Conservation (phyloP, 1,139 yeast genomes). For the Taphrina confusa region DNA sequence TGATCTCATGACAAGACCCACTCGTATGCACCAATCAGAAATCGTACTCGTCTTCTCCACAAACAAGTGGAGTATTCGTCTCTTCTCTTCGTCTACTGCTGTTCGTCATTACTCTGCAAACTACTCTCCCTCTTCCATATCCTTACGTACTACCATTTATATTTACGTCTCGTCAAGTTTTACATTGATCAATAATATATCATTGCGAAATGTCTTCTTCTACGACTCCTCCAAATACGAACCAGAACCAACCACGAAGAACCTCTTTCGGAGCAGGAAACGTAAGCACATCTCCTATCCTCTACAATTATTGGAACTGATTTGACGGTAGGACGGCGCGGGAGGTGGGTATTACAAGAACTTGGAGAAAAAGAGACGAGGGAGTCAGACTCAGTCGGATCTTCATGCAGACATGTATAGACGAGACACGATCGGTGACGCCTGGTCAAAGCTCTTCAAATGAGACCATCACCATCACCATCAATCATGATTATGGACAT, state of each 20-base stretch:
- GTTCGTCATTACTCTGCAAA: too few relatives aligned
- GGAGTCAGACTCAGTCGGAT: conserved; percentile 28
- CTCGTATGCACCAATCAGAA: not conserved
- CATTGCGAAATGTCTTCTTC: not conserved
- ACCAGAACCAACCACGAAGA: conserved; percentile 11
- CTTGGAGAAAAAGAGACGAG: conserved; percentile 31
- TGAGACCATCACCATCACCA: not conserved
- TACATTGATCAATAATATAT: too few relatives aligned
- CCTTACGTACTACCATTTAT: conserved; percentile 8
- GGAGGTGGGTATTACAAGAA: conserved; percentile 26
- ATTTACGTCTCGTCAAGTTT: too few relatives aligned
- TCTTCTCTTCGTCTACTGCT: too few relatives aligned
- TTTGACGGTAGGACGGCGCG: conserved; percentile 11
- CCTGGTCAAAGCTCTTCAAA: conserved; percentile 29
- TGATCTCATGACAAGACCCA: conserved; percentile 11
- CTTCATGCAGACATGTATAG: conserved; percentile 16
- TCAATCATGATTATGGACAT: too few relatives aligned
- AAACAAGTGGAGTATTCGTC: too few relatives aligned
- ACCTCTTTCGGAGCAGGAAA: conserved; percentile 32
- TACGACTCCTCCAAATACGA: not conserved
- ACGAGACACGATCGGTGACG: conserved; percentile 29
- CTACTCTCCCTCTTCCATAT: too few relatives aligned
- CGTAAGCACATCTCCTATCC: not conserved
- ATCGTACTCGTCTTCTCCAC: not conserved
- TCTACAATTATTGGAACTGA: not conserved